Evolutionary conservation across 768 basidiomycete genomes (phyloP), one percentile per base, ranked within the genome.

Genomic region (Pisolithus microcarpus): DNA sequence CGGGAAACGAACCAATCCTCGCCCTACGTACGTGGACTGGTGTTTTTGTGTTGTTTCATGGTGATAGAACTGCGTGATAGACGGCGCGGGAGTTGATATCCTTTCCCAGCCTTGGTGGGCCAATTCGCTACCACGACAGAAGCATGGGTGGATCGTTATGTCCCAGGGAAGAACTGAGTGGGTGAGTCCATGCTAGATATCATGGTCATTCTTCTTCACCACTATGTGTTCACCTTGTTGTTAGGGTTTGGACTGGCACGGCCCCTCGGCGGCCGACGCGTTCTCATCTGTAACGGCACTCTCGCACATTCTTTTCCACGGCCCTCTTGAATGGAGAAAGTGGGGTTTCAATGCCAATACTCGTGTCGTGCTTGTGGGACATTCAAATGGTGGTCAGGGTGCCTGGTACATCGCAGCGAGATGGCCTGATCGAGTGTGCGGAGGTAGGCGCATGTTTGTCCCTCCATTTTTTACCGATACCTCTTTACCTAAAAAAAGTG

Each of bases 321-420:
- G 58, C 21, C 40, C 63, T 4, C 53, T 43, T 51, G 52, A 52
- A 28, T 79, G 77, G 79, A 58, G 64, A 49, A 37, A 60, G 15
- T 78, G 77, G 72, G 56, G 52, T 16, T 72, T 79, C 39, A 53
- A 60, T 28, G 13, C 58, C 0, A 56, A 71, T 26, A 72, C 75
- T 3, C 72, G 71, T 26, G 78, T 81, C 7, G 69, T 85, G n/a
- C 60, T 92, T n/a, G 71, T 92, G 31, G 92, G 93, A 0, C 92
- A 96, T 63, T 94, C 91, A 3, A 96, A 96, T 64, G 92, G 92
- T 26, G 92, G 91, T 11, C 93, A 94, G 65, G 92, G 92, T 0
- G 74, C 84, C 2, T 92, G 90, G 87, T 84, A 91, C 64, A 61
- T 87, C 16, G 81, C 86, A 13, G 76, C 82, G 24, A 73, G 86